A percentile compares a stretch with the other conserved stretches of the same genome.
phyloP scores from a whole-genome alignment of 2,329 filamentous ascomycete species.

The Coniella vitis region DNA sequence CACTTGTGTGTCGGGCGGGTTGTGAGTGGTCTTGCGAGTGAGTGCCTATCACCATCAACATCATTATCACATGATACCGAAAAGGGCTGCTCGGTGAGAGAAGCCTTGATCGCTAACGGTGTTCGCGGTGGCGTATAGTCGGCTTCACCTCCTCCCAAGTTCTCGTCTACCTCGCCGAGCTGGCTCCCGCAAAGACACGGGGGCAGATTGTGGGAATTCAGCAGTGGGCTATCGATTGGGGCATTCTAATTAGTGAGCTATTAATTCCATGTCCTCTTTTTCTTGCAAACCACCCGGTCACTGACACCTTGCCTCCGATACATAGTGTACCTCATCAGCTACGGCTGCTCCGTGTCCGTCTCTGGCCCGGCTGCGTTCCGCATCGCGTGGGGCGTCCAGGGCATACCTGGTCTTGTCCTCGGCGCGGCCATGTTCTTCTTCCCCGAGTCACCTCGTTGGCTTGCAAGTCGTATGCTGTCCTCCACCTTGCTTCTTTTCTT shows the following conservation, averaged over 20 bases:
- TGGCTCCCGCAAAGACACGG: slow-evolving; percentile 51
- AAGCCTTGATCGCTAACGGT: too few relatives aligned
- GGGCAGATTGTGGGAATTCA: slow-evolving; percentile 58
- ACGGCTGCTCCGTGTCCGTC: slow-evolving; percentile 29
- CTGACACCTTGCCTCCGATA: slow-evolving; percentile 48
- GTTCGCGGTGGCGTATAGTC: slow-evolving; percentile 38
- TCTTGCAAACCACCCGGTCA: slow-evolving; percentile 39
- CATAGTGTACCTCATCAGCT: slow-evolving; percentile 14
- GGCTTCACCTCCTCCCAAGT: slow-evolving; percentile 69
- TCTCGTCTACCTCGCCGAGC: slow-evolving; percentile 62
- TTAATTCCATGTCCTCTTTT: neutral
- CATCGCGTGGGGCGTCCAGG: slow-evolving; percentile 56
- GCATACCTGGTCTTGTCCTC: slow-evolving; percentile 46
- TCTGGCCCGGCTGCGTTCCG: slow-evolving; percentile 49
- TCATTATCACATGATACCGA: too few relatives aligned
- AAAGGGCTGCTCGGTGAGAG: too few relatives aligned
- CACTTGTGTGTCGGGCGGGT: slow-evolving; percentile 68
- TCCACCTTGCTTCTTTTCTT: neutral
- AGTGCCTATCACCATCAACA: too few relatives aligned
- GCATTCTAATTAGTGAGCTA: slow-evolving; percentile 47
- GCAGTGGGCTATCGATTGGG: slow-evolving; percentile 67
- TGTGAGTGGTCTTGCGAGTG: slow-evolving; percentile 54
- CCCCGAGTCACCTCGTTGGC: slow-evolving; percentile 61
- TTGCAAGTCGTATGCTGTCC: slow-evolving; percentile 42
- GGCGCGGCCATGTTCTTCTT: slow-evolving; percentile 54